Base-by-base conservation (phyloP, 345 rosid genomes). In the Salix udensis region DNA sequence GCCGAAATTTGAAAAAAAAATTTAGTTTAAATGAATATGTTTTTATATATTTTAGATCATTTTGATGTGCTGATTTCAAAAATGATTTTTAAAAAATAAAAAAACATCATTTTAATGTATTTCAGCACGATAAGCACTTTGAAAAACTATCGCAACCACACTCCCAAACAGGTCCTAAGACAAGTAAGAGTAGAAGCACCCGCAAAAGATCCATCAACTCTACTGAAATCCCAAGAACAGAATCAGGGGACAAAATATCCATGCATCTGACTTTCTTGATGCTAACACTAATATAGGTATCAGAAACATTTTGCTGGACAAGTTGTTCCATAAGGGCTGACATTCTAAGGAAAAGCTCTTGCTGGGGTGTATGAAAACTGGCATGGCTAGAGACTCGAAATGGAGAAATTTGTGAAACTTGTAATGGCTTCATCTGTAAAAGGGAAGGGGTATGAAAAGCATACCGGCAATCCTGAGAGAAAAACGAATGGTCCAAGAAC, bases 361-460 rank as follows among this genome's bases (percentile, higher is more conserved):
- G 28, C 4, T n/a, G 24, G 26, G 34, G 39, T 65, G 52, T 26
- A 61, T 71, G 67, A 60, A 64, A 55, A 73, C 44, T 42, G 15
- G 64, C 61, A 55, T 87, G 82, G 84, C 71, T 36, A 68, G 79
- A 91, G 86, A 81, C 80, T 80, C 31, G 85, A 34, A 62, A 87
- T 62, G 74, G 73, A 71, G 50, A 85, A 88, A 52, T 76, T 86
- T 39, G 87, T 71, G 78, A 89, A 84, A 80, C 79, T 80, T 39
- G 84, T 37, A 67, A 88, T 52, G 77, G 76, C 74, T 65, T 85
- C 91, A 52, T 78, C 87, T 34, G 88, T 73, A 82, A 95, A 91
- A 74, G 97, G 91, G 74, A 96, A 88, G 46, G 98, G 98, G 75
- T 89, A 91, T 24, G 98, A 94, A 75, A 93, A 84, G 85, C 94